Evolutionary conservation across 148 eudicot genomes (phyloP), one percentile per base, ranked within the genome.

Genomic region (Nepenthes gracilis): DNA sequence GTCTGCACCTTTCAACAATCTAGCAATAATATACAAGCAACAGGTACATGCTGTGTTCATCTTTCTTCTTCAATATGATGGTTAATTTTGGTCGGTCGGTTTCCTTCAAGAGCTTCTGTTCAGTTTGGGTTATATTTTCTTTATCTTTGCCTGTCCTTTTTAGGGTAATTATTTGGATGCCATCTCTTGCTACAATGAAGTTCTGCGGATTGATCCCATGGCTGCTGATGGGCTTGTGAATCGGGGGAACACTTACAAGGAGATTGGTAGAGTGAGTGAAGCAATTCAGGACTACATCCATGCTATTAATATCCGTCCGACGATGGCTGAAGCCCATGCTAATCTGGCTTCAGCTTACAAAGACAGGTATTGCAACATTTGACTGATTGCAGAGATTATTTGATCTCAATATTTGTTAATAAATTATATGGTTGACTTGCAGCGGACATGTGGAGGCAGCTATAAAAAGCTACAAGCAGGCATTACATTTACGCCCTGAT

Each of bases 251-350:
- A 92, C 91, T 47, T 88, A 78, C 74, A 92, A 88, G 71, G 98
- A 92, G 76, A 79, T 88, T 58, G 94, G 96, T 54, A 82, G 95
- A 74, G 94, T 88, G 43, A 92, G 64, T 74, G 96, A 92, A 70
- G 96, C 98, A 38, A 80, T 92, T 74, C 98, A 86, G 73, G 98
- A 92, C 58, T 88, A 92, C 67, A 36, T 76, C 63, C 80, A 71
- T 73, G 98, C 98, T 63, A 88, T 92, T 68, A 69, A 62, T 58
- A 72, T 86, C 57, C 83, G 96, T 9, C 98, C 98, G 57, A 65
- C 83, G 62, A 88, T 92, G 98, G 96, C 98, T 54, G 98, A 92
- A 79, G 96, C 96, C 64, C 98, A 88, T 81, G 96, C 91, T 36
- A 88, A 88, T 73, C 73, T 92, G 65, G 98, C 98, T 69, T 88